phyloP scores from a whole-genome alignment of 495 filamentous ascomycete species.

The Talaromyces borbonicus region DNA sequence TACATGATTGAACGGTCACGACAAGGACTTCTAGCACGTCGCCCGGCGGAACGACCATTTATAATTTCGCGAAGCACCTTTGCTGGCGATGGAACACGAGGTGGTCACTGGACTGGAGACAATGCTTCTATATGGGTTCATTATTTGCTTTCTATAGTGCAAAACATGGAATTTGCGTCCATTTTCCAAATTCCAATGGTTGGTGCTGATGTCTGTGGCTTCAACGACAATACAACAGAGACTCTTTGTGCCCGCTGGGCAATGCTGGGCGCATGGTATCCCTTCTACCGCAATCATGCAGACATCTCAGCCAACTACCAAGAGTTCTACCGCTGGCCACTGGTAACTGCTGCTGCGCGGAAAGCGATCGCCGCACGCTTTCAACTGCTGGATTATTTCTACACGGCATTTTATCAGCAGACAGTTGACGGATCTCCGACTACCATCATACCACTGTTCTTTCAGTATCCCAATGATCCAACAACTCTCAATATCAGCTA shows the following conservation, averaged over 20 bases:
- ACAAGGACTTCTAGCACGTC: constrained; percentile 7
- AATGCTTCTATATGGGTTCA: constrained; percentile 32
- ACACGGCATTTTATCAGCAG: constrained; percentile 57
- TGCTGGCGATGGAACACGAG: constrained; percentile 55
- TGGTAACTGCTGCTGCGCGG: constrained; percentile 47
- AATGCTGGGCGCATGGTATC: constrained; percentile 64
- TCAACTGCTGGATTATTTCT: constrained; percentile 53
- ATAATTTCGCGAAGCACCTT: constrained; percentile 71
- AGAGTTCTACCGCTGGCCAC: constrained; percentile 58
- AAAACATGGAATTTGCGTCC: constrained; percentile 55
- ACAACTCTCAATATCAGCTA: constrained; percentile 3
- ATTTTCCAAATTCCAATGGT: constrained; percentile 78
- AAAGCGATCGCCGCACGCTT: constrained; percentile 58
- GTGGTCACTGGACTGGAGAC: constrained; percentile 65
- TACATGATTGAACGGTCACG: constrained; percentile 22
- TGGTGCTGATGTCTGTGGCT: constrained; percentile 65
- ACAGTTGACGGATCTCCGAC: constrained; percentile 54
- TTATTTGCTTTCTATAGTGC: constrained; percentile 60
- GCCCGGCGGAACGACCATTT: constrained; percentile 46
- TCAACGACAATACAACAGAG: constrained; percentile 49
- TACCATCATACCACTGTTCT: constrained; percentile 59
- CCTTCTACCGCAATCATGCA: constrained; percentile 65
- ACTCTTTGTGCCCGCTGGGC: constrained; percentile 71
- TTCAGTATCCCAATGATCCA: constrained; percentile 47
- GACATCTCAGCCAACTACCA: constrained; percentile 49